Base-by-base conservation (phyloP, 768 basidiomycete species). In the Mycena vulgaris region DNA sequence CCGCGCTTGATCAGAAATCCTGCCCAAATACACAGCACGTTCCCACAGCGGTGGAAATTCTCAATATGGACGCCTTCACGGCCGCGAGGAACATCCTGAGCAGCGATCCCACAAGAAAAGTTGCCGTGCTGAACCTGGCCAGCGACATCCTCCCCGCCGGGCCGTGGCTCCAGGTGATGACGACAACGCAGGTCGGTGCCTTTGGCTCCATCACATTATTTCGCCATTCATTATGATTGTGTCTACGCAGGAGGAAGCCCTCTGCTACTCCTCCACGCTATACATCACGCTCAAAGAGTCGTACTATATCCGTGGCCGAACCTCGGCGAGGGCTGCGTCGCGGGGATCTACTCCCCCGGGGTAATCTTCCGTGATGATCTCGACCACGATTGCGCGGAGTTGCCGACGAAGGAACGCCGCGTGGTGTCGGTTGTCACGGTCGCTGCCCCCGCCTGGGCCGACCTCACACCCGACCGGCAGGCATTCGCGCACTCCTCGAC, bases 281-380 rank as follows among this genome's bases (percentile, higher is more conserved):
- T 87, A 83, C 69, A 64, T 67, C 16, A 86, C 85, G 1, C 79
- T 87, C 39, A 81, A 82, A 17, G 73, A 74, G 28, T 74, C 76
- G 9, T 85, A 82, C 67, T 86, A n/a, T n/a, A 86, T 62, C 86
- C 86, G 11, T 87, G 86, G 86, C 80, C 83, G 16, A 87, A 87
- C 72, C 74, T 80, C 21, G 86, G 86, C 37, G 77, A 76, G 4
- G 82, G 82, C 1, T 85, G 82, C 21, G 71, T 77, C 6, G 81
- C 83, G 2, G 86, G 84, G 1, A 64, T 86, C 1, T 86, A 73
- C 75, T 87, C 86, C 0, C 84, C 86, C 0, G 83, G 81, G 10
- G 83, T 87, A 37, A 78, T 87, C 21, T 86, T 87, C 80, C 85
- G 84, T 66, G 79, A 85, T 58, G 84, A 86, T 65, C 80, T 87